A percentile compares a stretch with the other conserved stretches of the same genome.
Conservation (phyloP, 352 stramenopile species). For the Phytopythium boreale region DNA sequence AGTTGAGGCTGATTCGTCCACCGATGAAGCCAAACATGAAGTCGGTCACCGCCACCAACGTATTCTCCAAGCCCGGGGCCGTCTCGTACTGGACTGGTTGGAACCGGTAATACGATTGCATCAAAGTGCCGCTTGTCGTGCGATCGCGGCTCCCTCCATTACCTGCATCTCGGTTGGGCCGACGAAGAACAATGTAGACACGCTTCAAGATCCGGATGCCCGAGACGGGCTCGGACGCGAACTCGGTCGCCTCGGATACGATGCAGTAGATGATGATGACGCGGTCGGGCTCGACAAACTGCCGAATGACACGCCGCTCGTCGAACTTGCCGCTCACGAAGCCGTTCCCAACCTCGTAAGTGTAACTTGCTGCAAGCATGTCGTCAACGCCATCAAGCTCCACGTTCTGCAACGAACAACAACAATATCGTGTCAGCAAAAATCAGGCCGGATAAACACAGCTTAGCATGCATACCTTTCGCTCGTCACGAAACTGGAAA, state of each 20-base stretch:
- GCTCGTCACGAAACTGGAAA: slow-evolving; percentile 44
- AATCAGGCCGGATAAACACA: slow-evolving; percentile 25
- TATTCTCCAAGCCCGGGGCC: not conserved
- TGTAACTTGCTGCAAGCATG: not conserved
- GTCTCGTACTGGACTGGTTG: not conserved
- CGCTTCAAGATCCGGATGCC: slow-evolving; percentile 5
- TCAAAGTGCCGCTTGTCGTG: not conserved
- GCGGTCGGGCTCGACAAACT: not conserved
- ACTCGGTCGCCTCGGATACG: slow-evolving; percentile 1
- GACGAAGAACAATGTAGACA: slow-evolving; percentile 3
- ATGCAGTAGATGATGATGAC: slow-evolving; percentile 2
- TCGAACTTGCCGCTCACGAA: slow-evolving; percentile 3
- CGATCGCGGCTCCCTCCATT: not conserved
- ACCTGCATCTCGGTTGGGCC: not conserved
- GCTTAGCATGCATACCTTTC: slow-evolving; percentile 30
- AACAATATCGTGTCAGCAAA: not conserved
- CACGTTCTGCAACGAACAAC: not conserved
- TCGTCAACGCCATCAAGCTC: not conserved
- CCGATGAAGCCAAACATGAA: not conserved
- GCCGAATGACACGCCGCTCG: slow-evolving; percentile 2
- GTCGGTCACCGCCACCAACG: not conserved
- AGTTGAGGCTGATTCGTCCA: slow-evolving; percentile 1
- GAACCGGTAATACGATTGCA: not conserved
- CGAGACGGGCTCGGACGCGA: not conserved
- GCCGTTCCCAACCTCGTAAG: not conserved